Evolutionary conservation across 2,329 filamentous ascomycete species (phyloP), one percentile per base, ranked within the genome.

Genomic region (Dactylellina drechsleri): DNA sequence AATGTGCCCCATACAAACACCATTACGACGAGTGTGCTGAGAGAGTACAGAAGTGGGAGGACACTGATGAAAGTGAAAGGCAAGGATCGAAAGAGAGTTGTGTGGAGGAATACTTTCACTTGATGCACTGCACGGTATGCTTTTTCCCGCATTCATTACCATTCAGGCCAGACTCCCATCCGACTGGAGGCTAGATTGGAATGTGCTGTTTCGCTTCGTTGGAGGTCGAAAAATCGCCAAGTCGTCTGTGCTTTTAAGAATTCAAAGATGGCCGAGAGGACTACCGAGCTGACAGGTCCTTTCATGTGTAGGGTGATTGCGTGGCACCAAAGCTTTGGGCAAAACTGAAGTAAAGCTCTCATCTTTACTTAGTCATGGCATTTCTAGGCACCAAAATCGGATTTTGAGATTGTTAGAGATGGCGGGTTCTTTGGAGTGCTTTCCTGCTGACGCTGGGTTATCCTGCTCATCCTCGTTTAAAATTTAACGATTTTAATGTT

Each of bases 61-160:
- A 84, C 78, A 80, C 86, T 80, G 88, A 92, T 81, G 88, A 90
- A 79, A 87, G 90, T 78, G 89, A 90, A 80, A 86, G 87, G 84
- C 89, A 90, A 84, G 90, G 86, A 66, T 85, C 90, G 80, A 89
- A 91, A 81, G 95, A 99, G 88, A 93, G 98, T 86, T 99, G 95
- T 81, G 92, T 98, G 79, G 95, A 99, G 87, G 95, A 99, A 87
- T 99, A 95, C 87, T 99, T 99, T 91, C 94, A 99, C 85, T 92
- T 99, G 80, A 90, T 92, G 80, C 95, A 98, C 87, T 99, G 95
- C 86, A 92, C 94, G 78, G 92, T 88, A 76, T 8, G 72, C 54
- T 45, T 36, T 36, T 36, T 8, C 31, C 31, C 6, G 2, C 31
- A 2, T 7, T 36, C 5, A 36, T 36, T 36, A 36, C 6, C 31